A percentile compares a stretch with the other conserved stretches of the same genome.
phyloP scores from a whole-genome alignment of 345 rosid genomes.

The Bruguiera sexangula region DNA sequence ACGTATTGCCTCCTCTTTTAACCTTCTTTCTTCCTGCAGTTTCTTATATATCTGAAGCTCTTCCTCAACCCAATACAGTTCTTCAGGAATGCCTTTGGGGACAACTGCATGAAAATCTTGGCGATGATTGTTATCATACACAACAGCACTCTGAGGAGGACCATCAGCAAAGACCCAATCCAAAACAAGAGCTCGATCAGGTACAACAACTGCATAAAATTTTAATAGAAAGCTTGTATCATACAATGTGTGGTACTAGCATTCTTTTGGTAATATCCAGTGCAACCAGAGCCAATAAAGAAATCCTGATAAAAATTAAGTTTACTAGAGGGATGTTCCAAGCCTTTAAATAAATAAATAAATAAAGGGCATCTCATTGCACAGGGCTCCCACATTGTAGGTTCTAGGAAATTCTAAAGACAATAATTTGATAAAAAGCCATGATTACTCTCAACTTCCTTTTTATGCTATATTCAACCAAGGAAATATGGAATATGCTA shows the following conservation, averaged over 20 bases:
- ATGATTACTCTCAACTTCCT: not conserved
- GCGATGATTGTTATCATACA: constrained; percentile 65
- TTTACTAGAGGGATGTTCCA: not conserved
- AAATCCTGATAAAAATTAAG: not conserved
- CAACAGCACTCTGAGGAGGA: constrained; percentile 58
- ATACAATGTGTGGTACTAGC: not conserved
- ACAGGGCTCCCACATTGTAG: too few species aligned
- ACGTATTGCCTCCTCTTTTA: constrained; percentile 65
- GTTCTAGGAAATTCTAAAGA: too few species aligned
- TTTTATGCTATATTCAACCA: not conserved
- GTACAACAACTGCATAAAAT: constrained; percentile 58
- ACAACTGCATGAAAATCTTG: constrained; percentile 80
- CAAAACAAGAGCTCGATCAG: constrained; percentile 57
- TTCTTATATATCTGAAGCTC: constrained; percentile 53
- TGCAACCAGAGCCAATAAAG: not conserved
- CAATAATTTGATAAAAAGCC: not conserved
- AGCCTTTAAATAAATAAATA: not conserved
- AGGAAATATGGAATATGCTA: too few species aligned
- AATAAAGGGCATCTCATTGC: not conserved
- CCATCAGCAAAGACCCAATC: constrained; percentile 97
- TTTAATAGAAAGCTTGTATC: not conserved
- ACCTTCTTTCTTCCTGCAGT: constrained; percentile 67
- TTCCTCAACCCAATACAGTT: constrained; percentile 71
- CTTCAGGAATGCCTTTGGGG: constrained; percentile 46
- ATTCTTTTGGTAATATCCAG: not conserved